A percentile compares a stretch with the other conserved stretches of the same genome.
phyloP scores from a whole-genome alignment of 257 asterid species.

The Capsicum baccatum region DNA sequence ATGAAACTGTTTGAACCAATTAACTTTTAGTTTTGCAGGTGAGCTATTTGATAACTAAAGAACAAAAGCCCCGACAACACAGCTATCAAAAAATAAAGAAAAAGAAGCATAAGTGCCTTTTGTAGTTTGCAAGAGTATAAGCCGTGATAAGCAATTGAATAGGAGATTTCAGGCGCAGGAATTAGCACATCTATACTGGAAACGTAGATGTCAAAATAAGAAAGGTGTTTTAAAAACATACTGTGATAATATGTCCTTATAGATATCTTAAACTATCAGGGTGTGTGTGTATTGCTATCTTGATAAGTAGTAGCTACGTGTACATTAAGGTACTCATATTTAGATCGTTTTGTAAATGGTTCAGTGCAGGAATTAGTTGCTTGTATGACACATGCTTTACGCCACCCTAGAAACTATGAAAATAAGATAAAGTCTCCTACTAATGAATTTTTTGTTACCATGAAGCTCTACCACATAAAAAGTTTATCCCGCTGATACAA shows the following conservation, averaged over 20 bases:
- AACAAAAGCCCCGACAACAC: neutral
- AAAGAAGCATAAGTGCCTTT: neutral
- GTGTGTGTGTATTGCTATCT: neutral
- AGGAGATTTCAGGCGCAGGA: neutral
- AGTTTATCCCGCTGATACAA: neutral
- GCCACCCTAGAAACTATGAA: neutral
- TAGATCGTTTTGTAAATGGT: neutral
- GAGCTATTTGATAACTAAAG: neutral
- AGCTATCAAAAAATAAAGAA: neutral
- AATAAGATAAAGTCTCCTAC: neutral
- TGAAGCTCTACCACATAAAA: neutral
- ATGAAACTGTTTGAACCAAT: neutral
- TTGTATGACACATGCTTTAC: neutral
- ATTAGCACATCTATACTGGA: neutral
- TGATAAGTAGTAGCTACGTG: neutral
- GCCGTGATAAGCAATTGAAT: neutral
- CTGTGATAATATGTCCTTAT: neutral
- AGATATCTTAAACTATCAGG: neutral
- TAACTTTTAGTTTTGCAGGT: slow-evolving; percentile 13
- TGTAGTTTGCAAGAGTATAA: neutral
- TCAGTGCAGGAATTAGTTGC: neutral
- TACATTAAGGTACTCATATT: slow-evolving; percentile 10
- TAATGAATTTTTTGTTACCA: neutral
- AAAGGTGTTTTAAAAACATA: neutral
- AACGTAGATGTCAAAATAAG: neutral